Conservation (phyloP, 352 stramenopile genomes). For the Pythium pyrilobum region DNA sequence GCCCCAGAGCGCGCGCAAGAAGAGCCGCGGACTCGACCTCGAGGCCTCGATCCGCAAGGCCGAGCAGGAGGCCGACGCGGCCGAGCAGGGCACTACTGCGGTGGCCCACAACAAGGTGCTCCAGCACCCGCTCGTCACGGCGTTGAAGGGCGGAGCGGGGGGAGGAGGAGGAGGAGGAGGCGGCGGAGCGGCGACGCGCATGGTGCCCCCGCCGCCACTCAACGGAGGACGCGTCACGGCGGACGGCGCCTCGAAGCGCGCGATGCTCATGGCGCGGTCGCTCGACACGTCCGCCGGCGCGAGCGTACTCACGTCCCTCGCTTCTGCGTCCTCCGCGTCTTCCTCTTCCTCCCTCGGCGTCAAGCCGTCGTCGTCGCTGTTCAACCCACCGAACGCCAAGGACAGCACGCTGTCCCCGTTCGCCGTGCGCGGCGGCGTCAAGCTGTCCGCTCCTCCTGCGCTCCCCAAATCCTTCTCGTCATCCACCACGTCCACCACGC, state of each 20-base stretch:
- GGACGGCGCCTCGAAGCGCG: too few relatives aligned
- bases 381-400: constrained; percentile 23
- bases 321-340: not conserved
- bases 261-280: constrained; percentile 11
- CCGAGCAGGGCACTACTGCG: not conserved
- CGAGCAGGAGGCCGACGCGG: constrained; percentile 1
- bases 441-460: not conserved
- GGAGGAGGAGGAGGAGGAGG: not conserved
- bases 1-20: not conserved
- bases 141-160: constrained; percentile 1
- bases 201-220: not conserved
- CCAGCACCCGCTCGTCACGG: constrained; percentile 9
- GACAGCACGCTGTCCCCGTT: constrained; percentile 11
- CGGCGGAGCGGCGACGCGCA: not conserved
- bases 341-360: not conserved
- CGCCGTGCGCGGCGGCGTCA: not conserved
- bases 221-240: not conserved
- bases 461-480: not conserved
- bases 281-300: not conserved
- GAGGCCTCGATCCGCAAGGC: constrained; percentile 22
- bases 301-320: not conserved
- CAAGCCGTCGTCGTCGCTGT: constrained; percentile 11
- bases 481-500: not conserved
- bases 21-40: constrained; percentile 8
- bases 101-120: constrained; percentile 8